Evolutionary conservation across 306 rosid species (phyloP).

Genomic region (Cicer bijugum): DNA sequence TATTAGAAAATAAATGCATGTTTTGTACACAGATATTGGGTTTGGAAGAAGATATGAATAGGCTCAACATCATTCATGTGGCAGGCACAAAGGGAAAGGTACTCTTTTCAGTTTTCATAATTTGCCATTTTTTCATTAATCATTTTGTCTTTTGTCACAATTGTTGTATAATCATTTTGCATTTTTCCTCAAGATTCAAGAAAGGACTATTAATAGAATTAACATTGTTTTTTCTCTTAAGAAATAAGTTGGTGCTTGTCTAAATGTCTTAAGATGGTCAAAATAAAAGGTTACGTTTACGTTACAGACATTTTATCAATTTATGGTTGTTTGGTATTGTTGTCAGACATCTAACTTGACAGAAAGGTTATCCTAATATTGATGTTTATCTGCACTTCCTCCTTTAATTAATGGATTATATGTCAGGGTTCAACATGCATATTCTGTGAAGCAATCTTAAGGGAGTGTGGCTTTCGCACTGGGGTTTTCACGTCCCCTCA

Average conservation of each 20-base stretch:
- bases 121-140: not conserved
- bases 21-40: conserved; percentile 62
- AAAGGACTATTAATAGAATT: conserved; percentile 4
- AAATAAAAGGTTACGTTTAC: conserved; percentile 17
- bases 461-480: conserved; percentile 74
- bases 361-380: conserved; percentile 31
- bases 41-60: conserved; percentile 59
- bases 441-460: conserved; percentile 70
- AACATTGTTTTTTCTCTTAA: conserved; percentile 9
- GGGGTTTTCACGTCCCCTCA: conserved; percentile 82
- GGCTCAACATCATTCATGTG: conserved; percentile 77
- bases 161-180: not conserved
- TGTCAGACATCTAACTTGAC: conserved; percentile 32
- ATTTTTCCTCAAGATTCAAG: conserved; percentile 26
- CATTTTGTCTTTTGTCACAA: conserved; percentile 1
- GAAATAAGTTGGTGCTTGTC: not conserved
- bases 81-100: conserved; percentile 95
- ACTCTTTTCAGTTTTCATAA: conserved; percentile 8
- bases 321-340: conserved; percentile 27
- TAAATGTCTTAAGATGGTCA: conserved; percentile 36
- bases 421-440: conserved; percentile 75
- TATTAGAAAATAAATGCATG: conserved; percentile 30
- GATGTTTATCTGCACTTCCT: conserved; percentile 27
- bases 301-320: not conserved
- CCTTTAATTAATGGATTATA: conserved; percentile 36